Evolutionary conservation across 768 basidiomycete genomes (phyloP).

Genomic region (Rossbeevera mucosa): DNA sequence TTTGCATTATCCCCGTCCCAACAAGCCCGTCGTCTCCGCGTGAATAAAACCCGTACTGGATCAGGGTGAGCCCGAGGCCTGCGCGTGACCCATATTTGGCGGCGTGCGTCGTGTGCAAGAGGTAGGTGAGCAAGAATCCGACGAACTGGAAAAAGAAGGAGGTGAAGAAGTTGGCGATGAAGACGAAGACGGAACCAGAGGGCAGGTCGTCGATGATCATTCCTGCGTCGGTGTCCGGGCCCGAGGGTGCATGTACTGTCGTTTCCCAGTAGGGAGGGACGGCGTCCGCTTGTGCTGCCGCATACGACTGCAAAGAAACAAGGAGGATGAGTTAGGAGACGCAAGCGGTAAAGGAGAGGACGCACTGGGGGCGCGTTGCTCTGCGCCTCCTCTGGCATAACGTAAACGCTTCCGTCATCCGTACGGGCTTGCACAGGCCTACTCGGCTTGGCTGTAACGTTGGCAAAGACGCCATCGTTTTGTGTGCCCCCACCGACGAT

Average conservation of each 20-base stretch:
- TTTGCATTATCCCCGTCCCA: constrained; percentile 9
- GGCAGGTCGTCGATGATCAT: constrained; percentile 93
- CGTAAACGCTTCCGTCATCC: constrained; percentile 52
- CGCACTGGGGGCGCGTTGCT: constrained; percentile 84
- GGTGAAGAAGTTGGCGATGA: constrained; percentile 73
- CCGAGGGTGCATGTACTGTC: constrained; percentile 76
- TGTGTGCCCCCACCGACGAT: constrained; percentile 63
- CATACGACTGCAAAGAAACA: constrained; percentile 59
- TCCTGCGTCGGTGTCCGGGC: constrained; percentile 45
- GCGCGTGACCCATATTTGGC: constrained; percentile 91
- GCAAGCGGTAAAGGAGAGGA: constrained; percentile 4
- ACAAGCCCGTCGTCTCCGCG: constrained; percentile 35
- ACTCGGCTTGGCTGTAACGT: constrained; percentile 85
- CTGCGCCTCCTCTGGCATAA: constrained; percentile 77
- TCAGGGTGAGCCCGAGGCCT: constrained; percentile 91
- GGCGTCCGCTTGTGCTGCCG: constrained; percentile 81
- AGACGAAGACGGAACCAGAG: constrained; percentile 70
- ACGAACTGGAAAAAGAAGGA: constrained; percentile 98
- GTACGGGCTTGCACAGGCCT: constrained; percentile 40
- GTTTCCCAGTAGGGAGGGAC: constrained; percentile 98
- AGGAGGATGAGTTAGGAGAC: background rate
- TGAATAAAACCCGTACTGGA: constrained; percentile 85
- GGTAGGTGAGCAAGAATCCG: constrained; percentile 88
- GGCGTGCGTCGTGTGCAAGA: constrained; percentile 88
- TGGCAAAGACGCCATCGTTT: constrained; percentile 95